Base-by-base conservation (phyloP, 2,329 filamentous ascomycete genomes). In the Penicillium oxalicum region DNA sequence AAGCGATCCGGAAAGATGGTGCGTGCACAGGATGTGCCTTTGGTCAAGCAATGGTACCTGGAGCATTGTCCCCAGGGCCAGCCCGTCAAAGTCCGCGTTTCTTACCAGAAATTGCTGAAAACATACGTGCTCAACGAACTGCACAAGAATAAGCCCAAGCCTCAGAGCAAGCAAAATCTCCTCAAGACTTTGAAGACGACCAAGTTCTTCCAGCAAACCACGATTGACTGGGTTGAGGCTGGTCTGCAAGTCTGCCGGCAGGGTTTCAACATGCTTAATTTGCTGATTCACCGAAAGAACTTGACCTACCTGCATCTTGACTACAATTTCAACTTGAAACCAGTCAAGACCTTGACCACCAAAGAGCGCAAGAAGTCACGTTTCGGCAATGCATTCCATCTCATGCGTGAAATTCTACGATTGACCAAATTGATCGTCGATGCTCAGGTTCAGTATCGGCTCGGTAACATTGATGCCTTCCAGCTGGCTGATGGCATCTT, bases 351-450 rank as follows among this genome's bases (percentile, higher is more conserved):
- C 0, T 72, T 98, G 59, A 98, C 93, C 0, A 98, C 93, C 29
- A 98, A 98, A 71, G 93, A 98, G 76, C 87, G 93, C 61, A 98
- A 98, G 77, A 98, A 98, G 80, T 97, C 91, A 28, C 87, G 93
- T 54, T 98, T 98, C 59, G 93, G 93, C 76, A 98, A 98, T 66
- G 94, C 93, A 18, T 98, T 98, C 77, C 93, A 98, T 71, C 73
- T 98, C 49, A 98, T 98, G 93, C 86, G 93, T 67, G 93, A 98
- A 72, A 98, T 98, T 52, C 72, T 98, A 47, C 86, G 94, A 41
- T 69, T 98, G 57, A 98, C 93, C 0, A 98, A 98, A 73, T 80
- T 98, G 56, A 97, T 98, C 63, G 93, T 98, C 38, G 93, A 98
- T 70, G 91, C 93, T 2, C 94, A 98, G 68, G 94, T 98, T 25